These are phyloP conservation scores for Vitis rupestris DNA, from an alignment of 164 flowering plant genomes.

Conservation along the genomic window DNA sequence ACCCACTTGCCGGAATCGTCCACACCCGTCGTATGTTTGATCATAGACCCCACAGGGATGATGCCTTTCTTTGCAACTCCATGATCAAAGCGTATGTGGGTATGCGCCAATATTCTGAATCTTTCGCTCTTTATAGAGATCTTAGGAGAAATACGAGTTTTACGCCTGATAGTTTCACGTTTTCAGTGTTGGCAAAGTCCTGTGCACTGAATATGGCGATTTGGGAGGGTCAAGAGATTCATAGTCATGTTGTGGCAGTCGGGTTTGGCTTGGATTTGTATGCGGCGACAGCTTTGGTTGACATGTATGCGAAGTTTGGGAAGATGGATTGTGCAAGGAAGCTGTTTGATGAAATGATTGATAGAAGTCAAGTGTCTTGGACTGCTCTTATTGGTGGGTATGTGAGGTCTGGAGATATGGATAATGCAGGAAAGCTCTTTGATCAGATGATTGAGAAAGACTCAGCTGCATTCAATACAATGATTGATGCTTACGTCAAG, in stretches of 20 bases:
- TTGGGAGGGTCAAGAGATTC: slow-evolving; percentile 55
- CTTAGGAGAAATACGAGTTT: slow-evolving; percentile 40
- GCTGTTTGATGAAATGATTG: slow-evolving; percentile 73
- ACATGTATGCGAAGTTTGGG: slow-evolving; percentile 68
- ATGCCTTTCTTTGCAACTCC: slow-evolving; percentile 63
- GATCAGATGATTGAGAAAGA: slow-evolving; percentile 60
- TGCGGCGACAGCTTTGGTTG: slow-evolving; percentile 67
- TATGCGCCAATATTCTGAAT: slow-evolving; percentile 39
- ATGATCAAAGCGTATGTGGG: slow-evolving; percentile 62
- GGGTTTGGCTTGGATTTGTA: slow-evolving; percentile 62
- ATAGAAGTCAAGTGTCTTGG: slow-evolving; percentile 65
- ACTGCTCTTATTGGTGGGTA: slow-evolving; percentile 67
- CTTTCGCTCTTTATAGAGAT: slow-evolving; percentile 43
- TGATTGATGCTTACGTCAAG: slow-evolving; percentile 68
- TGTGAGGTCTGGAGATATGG: slow-evolving; percentile 53
- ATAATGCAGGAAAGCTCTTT: slow-evolving; percentile 44
- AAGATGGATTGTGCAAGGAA: slow-evolving; percentile 36
- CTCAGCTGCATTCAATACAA: slow-evolving; percentile 49
- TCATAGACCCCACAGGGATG: slow-evolving; percentile 32
- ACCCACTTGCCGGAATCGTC: slow-evolving; percentile 26
- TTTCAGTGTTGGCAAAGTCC: slow-evolving; percentile 51
- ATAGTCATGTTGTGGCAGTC: slow-evolving; percentile 42
- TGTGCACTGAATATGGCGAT: slow-evolving; percentile 35
- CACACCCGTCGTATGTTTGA: slow-evolving; percentile 70
- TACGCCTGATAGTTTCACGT: slow-evolving; percentile 55